A percentile compares a stretch with the other conserved stretches of the same genome.
phyloP scores from a whole-genome alignment of 164 flowering plant genomes.

The Stephania cephalantha region DNA sequence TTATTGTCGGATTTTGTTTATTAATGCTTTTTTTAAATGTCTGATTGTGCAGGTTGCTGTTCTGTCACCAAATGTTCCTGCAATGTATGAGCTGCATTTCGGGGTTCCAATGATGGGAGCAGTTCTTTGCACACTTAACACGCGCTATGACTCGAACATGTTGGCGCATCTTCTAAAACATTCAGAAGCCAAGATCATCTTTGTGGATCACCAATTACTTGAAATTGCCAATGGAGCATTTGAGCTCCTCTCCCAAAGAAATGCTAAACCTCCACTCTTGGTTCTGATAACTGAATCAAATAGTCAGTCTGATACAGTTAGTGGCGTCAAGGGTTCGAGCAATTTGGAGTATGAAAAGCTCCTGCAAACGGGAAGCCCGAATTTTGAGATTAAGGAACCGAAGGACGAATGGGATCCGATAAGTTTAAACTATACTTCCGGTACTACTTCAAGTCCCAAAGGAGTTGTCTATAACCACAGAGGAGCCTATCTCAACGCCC shows the following conservation, averaged over 20 bases:
- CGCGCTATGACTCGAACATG: conserved; percentile 47
- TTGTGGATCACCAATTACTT: conserved; percentile 51
- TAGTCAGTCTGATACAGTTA: conserved; percentile 5
- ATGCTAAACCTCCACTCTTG: conserved; percentile 30
- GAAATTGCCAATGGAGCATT: conserved; percentile 37
- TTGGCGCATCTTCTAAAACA: conserved; percentile 42
- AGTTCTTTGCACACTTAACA: conserved; percentile 54
- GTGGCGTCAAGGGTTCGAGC: background rate
- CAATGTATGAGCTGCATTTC: conserved; percentile 71
- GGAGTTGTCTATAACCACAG: conserved; percentile 80
- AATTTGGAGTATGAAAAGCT: conserved; percentile 42
- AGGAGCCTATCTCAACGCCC: conserved; percentile 70
- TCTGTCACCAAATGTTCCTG: conserved; percentile 62
- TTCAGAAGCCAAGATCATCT: conserved; percentile 52
- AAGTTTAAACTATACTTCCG: conserved; percentile 67
- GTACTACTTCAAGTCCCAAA: conserved; percentile 78
- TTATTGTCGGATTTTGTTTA: background rate
- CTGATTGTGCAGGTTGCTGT: conserved; percentile 44
- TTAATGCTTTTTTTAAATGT: background rate
- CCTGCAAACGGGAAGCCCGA: conserved; percentile 27
- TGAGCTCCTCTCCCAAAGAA: conserved; percentile 24
- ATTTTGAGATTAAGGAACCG: conserved; percentile 44
- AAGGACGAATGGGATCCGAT: conserved; percentile 68
- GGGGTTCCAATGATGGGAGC: conserved; percentile 80
- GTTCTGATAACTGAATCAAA: conserved; percentile 35